Evolutionary conservation across 2,329 filamentous ascomycete genomes (phyloP).

Genomic region (Rhynchosporium agropyri): DNA sequence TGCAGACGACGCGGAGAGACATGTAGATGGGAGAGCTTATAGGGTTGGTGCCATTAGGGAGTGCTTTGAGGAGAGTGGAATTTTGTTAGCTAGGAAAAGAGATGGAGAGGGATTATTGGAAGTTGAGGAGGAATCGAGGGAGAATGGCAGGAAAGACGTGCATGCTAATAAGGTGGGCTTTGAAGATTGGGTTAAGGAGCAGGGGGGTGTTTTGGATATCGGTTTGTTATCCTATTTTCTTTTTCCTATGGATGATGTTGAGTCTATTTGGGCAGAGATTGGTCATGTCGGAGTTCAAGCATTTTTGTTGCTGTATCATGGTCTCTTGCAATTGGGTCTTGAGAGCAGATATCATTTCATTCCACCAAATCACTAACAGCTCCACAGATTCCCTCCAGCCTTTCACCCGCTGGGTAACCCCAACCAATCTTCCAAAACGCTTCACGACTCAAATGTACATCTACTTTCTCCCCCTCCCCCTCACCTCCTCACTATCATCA

Average conservation of each 20-base stretch:
- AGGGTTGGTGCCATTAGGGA: constrained; percentile 84
- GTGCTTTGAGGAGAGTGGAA: constrained; percentile 93
- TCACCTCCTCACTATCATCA: constrained; percentile 29
- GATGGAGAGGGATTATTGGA: constrained; percentile 60
- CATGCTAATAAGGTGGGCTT: constrained; percentile 70
- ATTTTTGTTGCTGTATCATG: background rate
- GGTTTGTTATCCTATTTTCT: constrained; percentile 50
- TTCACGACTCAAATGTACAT: constrained; percentile 98
- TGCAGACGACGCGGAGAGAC: constrained; percentile 55
- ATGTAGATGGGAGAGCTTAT: constrained; percentile 74
- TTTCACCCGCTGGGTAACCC: constrained; percentile 93
- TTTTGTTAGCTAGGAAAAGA: constrained; percentile 61
- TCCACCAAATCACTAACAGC: background rate
- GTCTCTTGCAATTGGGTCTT: no score
- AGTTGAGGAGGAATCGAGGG: constrained; percentile 60
- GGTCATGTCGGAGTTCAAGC: background rate
- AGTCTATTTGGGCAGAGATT: background rate
- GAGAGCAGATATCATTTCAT: background rate
- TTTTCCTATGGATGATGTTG: no score
- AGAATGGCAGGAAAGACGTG: constrained; percentile 67
- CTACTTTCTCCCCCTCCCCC: constrained; percentile 73
- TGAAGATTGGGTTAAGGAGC: constrained; percentile 59
- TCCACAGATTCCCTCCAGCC: constrained; percentile 51
- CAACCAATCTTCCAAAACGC: constrained; percentile 68
- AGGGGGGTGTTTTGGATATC: constrained; percentile 65